These are phyloP conservation scores for Isabelozyma pseudorhagii DNA, from an alignment of 805 yeast species.

Conservation along the genomic window DNA sequence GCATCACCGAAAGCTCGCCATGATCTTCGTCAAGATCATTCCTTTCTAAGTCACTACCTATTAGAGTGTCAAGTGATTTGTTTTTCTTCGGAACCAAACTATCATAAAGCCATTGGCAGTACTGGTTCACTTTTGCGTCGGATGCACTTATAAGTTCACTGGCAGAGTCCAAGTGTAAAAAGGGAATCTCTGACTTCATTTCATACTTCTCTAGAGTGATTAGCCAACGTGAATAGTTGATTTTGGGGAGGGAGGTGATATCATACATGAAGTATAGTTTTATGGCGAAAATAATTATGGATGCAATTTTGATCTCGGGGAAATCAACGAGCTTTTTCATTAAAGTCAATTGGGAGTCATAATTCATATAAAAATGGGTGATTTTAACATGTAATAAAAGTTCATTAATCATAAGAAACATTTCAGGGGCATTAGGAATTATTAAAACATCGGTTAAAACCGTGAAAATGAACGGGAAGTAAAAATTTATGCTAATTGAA, in stretches of 20 bases:
- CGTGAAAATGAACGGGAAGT: slow-evolving; percentile 38
- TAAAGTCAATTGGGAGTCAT: slow-evolving; percentile 2
- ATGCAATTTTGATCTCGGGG: slow-evolving; percentile 38
- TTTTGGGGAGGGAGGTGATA: slow-evolving; percentile 1
- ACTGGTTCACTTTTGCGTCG: slow-evolving; percentile 41
- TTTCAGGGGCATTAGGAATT: slow-evolving; percentile 47
- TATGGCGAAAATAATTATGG: slow-evolving; percentile 27
- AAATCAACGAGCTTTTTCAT: slow-evolving; percentile 8
- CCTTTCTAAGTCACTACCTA: background rate
- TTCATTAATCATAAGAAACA: slow-evolving; percentile 34
- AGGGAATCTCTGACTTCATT: slow-evolving; percentile 3
- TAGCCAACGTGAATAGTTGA: slow-evolving; percentile 11
- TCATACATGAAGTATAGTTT: slow-evolving; percentile 26
- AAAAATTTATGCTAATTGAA: slow-evolving; percentile 18
- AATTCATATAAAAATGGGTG: background rate
- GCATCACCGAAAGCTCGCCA: slow-evolving; percentile 22
- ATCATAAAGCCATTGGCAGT: slow-evolving; percentile 49
- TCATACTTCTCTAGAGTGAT: slow-evolving; percentile 2
- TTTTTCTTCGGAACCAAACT: slow-evolving; percentile 21
- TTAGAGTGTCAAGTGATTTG: slow-evolving; percentile 5
- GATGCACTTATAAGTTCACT: slow-evolving; percentile 46
- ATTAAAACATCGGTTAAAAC: slow-evolving; percentile 41
- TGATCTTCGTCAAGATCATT: slow-evolving; percentile 5
- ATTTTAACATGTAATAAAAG: slow-evolving; percentile 9
- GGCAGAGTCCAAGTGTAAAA: slow-evolving; percentile 6